These are phyloP conservation scores for Cytospora paraplurivora DNA, from an alignment of 2,329 filamentous ascomycete genomes.

Conservation along the genomic window DNA sequence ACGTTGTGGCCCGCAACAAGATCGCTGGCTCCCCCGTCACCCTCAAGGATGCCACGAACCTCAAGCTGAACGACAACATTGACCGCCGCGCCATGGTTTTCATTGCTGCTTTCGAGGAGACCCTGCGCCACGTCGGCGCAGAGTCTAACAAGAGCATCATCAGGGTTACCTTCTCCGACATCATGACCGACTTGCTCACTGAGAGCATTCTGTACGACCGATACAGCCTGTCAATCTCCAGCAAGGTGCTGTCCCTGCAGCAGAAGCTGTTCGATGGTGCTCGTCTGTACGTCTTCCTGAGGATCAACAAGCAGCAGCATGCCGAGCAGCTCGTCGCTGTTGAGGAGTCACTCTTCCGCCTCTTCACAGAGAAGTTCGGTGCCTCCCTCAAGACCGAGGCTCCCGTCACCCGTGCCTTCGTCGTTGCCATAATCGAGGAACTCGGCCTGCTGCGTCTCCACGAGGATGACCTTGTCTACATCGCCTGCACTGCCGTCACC, in stretches of 20 bases:
- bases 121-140: conserved; percentile 23
- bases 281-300: conserved; percentile 29
- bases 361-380: conserved; percentile 28
- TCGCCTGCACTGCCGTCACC: conserved; percentile 26
- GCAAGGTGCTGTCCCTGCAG: conserved; percentile 27
- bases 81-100: conserved; percentile 30
- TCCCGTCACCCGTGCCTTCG: conserved; percentile 25
- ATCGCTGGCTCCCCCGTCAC: conserved; percentile 23
- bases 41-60: conserved; percentile 23
- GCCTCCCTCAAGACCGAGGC: conserved; percentile 27
- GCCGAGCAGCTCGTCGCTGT: conserved; percentile 27
- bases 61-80: conserved; percentile 27
- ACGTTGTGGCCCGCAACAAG: conserved; percentile 28
- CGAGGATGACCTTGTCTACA: conserved; percentile 28
- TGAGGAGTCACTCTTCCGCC: conserved; percentile 28
- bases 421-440: conserved; percentile 28
- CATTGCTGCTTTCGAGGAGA: conserved; percentile 29
- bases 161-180: conserved; percentile 29
- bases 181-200: conserved; percentile 29
- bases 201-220: conserved; percentile 29
- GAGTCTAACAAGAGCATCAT: conserved; percentile 24
- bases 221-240: conserved; percentile 27
- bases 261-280: conserved; percentile 29
- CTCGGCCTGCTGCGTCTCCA: conserved; percentile 27
- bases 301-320: conserved; percentile 27